phyloP scores from a whole-genome alignment of 2,329 filamentous ascomycete species.

The Cordyceps fumosorosea region DNA sequence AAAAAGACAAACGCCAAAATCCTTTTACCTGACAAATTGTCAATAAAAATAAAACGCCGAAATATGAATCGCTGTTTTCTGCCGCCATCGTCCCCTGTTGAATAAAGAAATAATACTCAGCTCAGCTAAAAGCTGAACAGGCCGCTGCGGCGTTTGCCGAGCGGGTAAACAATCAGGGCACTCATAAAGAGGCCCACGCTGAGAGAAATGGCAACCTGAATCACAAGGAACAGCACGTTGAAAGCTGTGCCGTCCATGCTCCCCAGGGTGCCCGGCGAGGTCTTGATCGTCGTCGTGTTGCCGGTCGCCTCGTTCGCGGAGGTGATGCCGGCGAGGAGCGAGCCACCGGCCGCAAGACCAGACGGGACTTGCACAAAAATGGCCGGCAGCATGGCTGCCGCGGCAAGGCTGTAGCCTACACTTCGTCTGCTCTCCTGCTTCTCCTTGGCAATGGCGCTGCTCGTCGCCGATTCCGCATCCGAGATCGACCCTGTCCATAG shows the following conservation, averaged over 20 bases:
- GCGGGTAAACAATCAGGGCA: slow-evolving; percentile 47
- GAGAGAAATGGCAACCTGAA: slow-evolving; percentile 56
- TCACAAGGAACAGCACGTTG: slow-evolving; percentile 49
- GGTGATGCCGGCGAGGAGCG: slow-evolving; percentile 50
- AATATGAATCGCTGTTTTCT: slow-evolving; percentile 3
- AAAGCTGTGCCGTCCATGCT: slow-evolving; percentile 41
- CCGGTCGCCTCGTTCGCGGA: slow-evolving; percentile 49
- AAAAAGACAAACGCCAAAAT: neutral
- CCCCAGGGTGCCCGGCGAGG: slow-evolving; percentile 17
- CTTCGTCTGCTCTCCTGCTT: slow-evolving; percentile 30
- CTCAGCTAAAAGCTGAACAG: slow-evolving; percentile 44
- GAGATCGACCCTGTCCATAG: slow-evolving; percentile 24
- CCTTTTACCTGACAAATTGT: neutral
- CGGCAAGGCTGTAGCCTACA: slow-evolving; percentile 69
- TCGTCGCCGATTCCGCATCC: slow-evolving; percentile 28
- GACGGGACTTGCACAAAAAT: slow-evolving; percentile 69
- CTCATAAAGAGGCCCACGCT: slow-evolving; percentile 55
- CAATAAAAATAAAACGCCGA: neutral
- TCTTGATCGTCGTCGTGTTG: slow-evolving; percentile 28
- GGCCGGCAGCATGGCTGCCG: slow-evolving; percentile 76
- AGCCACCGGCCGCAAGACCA: slow-evolving; percentile 54
- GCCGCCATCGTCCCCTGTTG: neutral
- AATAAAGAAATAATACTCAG: neutral
- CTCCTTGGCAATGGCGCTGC: slow-evolving; percentile 18
- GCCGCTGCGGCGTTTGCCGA: slow-evolving; percentile 52